Conservation (phyloP, 164 flowering plant genomes). For the Buxus sempervirens region DNA sequence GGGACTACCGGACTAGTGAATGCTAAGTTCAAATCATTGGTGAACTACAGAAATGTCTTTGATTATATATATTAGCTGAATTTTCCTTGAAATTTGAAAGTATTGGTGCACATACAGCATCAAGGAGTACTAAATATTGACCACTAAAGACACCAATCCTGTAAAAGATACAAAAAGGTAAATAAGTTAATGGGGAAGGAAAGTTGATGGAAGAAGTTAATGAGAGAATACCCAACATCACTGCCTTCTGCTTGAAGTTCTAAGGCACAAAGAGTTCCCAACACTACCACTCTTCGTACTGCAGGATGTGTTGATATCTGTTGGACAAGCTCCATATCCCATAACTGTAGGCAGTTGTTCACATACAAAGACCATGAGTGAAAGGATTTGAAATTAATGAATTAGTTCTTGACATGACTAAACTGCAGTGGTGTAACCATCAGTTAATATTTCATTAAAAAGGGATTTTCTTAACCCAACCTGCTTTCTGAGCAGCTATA, state of each 20-base stretch:
- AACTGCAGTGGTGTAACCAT: background rate
- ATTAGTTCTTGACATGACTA: background rate
- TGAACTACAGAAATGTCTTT: background rate
- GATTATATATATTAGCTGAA: background rate
- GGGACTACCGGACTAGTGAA: background rate
- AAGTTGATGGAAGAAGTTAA: background rate
- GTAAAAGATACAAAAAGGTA: no score
- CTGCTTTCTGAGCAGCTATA: background rate
- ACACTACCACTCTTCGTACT: constrained; percentile 62
- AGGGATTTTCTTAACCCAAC: background rate
- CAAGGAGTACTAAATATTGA: background rate
- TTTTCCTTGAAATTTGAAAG: background rate
- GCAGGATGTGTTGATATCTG: constrained; percentile 69
- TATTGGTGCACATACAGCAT: background rate
- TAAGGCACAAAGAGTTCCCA: constrained; percentile 80
- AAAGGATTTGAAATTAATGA: background rate
- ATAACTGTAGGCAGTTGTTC: constrained; percentile 52
- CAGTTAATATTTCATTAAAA: no score
- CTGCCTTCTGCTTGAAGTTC: constrained; percentile 68
- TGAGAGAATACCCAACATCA: constrained; percentile 59
- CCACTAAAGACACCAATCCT: background rate
- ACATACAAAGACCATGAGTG: background rate
- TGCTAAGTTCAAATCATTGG: background rate
- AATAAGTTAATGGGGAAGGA: no score
- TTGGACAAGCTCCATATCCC: constrained; percentile 70